Conservation (phyloP, 495 filamentous ascomycete species). For the Penicillium robsamsonii region DNA sequence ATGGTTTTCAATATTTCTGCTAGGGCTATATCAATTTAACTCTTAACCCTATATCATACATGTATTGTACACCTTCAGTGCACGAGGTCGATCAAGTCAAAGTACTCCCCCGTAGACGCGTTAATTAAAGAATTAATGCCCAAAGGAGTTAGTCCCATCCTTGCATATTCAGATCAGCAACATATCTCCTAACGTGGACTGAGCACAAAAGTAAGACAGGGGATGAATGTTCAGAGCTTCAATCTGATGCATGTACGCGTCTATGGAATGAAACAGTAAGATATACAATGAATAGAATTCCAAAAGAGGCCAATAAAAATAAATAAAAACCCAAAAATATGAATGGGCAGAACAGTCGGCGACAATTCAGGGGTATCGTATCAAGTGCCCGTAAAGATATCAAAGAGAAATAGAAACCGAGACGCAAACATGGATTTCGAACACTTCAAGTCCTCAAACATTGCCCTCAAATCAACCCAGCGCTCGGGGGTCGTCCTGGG, state of each 20-base stretch:
- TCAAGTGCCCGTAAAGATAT: slow-evolving; percentile 26
- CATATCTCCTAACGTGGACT: slow-evolving; percentile 14
- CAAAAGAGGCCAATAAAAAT: slow-evolving; percentile 15
- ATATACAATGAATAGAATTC: slow-evolving; percentile 17
- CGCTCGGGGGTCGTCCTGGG: slow-evolving; percentile 27
- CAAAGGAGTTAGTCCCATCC: not conserved
- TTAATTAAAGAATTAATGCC: not conserved
- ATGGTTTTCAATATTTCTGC: not conserved
- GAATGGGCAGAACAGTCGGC: slow-evolving; percentile 21
- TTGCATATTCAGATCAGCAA: slow-evolving; percentile 18
- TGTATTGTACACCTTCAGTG: not conserved
- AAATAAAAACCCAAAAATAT: slow-evolving; percentile 18
- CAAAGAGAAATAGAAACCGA: slow-evolving; percentile 17
- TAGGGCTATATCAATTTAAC: not conserved
- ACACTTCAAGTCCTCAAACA: slow-evolving; percentile 6
- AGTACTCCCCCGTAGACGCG: not conserved
- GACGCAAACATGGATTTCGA: slow-evolving; percentile 13
- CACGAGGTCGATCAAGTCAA: slow-evolving; percentile 1
- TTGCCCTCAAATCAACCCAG: slow-evolving; percentile 26
- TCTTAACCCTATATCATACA: not conserved
- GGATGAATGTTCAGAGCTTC: not conserved
- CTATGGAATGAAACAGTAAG: slow-evolving; percentile 7
- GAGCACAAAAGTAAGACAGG: not conserved
- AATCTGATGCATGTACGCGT: slow-evolving; percentile 6
- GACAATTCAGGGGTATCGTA: slow-evolving; percentile 36